Evolutionary conservation across 108 stramenopile genomes (phyloP), one percentile per base, ranked within the genome.

Genomic region (Aurantiochytrium sp.): DNA sequence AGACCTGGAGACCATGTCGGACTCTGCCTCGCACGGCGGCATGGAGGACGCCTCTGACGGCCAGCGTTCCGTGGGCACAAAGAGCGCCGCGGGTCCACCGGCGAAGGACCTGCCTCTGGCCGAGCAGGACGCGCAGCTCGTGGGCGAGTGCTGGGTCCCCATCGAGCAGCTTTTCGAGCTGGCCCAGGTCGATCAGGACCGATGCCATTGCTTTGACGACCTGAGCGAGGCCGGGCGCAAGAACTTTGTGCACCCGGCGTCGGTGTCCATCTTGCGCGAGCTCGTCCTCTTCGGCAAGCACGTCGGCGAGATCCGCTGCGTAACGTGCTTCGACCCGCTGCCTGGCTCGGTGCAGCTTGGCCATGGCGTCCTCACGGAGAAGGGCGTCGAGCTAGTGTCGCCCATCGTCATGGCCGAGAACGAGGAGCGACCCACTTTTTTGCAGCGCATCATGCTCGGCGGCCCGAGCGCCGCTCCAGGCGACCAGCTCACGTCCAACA

Each of bases 321-420:
- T 48, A 12, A 41, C 30, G 17, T 81, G 73, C 39, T 81, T 81
- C 32, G 73, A 81, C 32, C 73, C 42, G 2, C 45, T 81, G 12
- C 73, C 73, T 12, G 73, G 73, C n/a, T 48, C 73, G n/a, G 45
- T 81, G 42, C 73, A 81, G 73, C 73, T 81, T 0, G 73, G 73
- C 42, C 73, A 81, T 42, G 73, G 73, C 32, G 73, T 81, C 27
- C 24, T 81, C 21, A 81, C 73, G 6, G 73, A 81, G 32, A 48
- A 81, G 73, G 73, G 73, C 73, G 73, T 81, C 2, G 39, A 41
- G 2, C 73, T 81, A 12, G 73, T 81, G 12, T 81, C 73, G 39
- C 73, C 73, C 30, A 81, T 81, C 39, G 45, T 81, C 73, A 48
- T 81, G 73, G 24, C 59, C 0, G 42, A 81, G 45, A 48, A 48